Percentiles rank a stretch among this genome's conserved stretches.
phyloP scores from a whole-genome alignment of 495 filamentous ascomycete genomes.

The Daldinia concentrica region DNA sequence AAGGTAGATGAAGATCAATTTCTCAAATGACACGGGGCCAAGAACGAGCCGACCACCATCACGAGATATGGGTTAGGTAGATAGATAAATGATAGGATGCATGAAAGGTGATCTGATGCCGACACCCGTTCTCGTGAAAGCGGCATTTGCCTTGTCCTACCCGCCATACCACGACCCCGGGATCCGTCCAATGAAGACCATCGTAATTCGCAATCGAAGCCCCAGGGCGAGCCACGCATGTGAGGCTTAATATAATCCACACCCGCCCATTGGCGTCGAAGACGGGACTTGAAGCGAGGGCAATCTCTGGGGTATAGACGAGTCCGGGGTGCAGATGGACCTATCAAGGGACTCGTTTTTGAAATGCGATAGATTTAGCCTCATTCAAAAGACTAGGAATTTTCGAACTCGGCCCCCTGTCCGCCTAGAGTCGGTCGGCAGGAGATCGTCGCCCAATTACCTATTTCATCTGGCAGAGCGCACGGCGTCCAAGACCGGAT shows the following conservation, averaged over 20 bases:
- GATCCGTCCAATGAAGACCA: constrained; percentile 20
- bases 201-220: neutral
- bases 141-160: constrained; percentile 25
- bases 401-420: neutral
- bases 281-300: constrained; percentile 26
- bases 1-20: constrained; percentile 20
- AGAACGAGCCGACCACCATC: constrained; percentile 10
- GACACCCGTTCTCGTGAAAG: constrained; percentile 20
- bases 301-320: constrained; percentile 39
- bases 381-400: constrained; percentile 30
- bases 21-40: constrained; percentile 18
- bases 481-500: constrained; percentile 41
- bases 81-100: neutral
- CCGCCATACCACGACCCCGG: constrained; percentile 20
- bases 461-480: constrained; percentile 18
- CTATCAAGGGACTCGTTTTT: constrained; percentile 34
- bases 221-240: constrained; percentile 4
- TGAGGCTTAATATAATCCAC: constrained; percentile 28
- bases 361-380: constrained; percentile 45
- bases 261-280: constrained; percentile 23
- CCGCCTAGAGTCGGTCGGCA: neutral
- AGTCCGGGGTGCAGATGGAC: constrained; percentile 35
- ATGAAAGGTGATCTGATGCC: constrained; percentile 33
- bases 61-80: constrained; percentile 38
- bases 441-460: constrained; percentile 31